Conservation (phyloP, 495 filamentous ascomycete genomes). For the Penicillium herquei region DNA sequence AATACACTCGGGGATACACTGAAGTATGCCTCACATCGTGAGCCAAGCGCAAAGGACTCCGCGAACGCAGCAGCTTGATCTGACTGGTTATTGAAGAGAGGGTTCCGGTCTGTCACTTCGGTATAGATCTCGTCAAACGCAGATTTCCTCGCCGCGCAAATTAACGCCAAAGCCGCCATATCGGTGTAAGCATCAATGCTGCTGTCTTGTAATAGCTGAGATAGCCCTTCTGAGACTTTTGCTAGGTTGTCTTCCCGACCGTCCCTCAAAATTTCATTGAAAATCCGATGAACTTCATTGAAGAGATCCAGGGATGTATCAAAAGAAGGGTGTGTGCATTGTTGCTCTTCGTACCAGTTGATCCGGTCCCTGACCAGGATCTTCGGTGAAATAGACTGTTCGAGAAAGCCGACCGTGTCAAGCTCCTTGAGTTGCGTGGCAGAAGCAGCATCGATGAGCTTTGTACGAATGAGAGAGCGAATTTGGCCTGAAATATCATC, state of each 20-base stretch:
- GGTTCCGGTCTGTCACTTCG: constrained; percentile 59
- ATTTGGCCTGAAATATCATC: constrained; percentile 31
- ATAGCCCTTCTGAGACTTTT: constrained; percentile 36
- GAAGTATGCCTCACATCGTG: constrained; percentile 60
- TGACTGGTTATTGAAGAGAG: constrained; percentile 52
- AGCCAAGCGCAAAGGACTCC: constrained; percentile 59
- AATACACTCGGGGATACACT: constrained; percentile 53
- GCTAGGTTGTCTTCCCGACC: constrained; percentile 42
- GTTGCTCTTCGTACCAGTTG: constrained; percentile 50
- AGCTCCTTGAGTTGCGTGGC: constrained; percentile 48
- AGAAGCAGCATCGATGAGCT: constrained; percentile 51
- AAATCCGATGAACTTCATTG: constrained; percentile 39
- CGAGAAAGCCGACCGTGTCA: constrained; percentile 51
- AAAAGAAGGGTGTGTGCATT: constrained; percentile 40
- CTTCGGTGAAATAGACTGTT: constrained; percentile 39
- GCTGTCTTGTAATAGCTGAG: constrained; percentile 34
- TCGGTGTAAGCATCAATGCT: constrained; percentile 48
- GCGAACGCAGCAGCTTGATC: constrained; percentile 62
- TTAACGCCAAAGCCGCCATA: constrained; percentile 52
- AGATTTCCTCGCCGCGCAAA: constrained; percentile 54
- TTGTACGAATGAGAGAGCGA: constrained; percentile 42
- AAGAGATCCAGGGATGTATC: constrained; percentile 44
- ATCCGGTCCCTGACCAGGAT: constrained; percentile 46
- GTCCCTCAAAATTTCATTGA: constrained; percentile 40
- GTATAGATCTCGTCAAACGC: constrained; percentile 61